Evolutionary conservation across 345 rosid species (phyloP).

Genomic region (Eucalyptus shirleyi): DNA sequence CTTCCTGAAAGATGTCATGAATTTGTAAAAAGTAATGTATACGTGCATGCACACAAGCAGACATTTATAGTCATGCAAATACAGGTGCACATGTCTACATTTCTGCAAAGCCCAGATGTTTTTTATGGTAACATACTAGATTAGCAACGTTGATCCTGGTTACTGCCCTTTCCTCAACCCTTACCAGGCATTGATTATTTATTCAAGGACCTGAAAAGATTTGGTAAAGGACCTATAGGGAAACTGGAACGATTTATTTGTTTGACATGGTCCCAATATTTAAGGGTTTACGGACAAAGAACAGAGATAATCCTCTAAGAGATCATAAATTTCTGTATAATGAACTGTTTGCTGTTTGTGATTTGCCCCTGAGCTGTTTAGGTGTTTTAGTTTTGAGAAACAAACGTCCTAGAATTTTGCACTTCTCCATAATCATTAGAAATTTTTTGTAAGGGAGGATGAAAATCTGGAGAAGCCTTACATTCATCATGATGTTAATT

Average conservation of each 20-base stretch:
- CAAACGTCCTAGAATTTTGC: not conserved
- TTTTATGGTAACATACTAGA: not conserved
- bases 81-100: not conserved
- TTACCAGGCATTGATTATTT: not conserved
- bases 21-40: not conserved
- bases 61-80: not conserved
- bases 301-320: not conserved
- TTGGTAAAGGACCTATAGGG: not conserved
- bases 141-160: not conserved
- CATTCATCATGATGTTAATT: not conserved
- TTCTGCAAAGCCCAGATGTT: not conserved
- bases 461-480: not conserved
- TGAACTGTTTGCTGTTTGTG: not conserved
- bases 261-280: not conserved
- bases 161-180: not conserved
- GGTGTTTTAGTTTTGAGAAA: not conserved
- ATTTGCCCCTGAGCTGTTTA: not conserved
- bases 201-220: not conserved
- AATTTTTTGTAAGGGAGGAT: not conserved
- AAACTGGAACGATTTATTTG: not conserved
- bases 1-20: not conserved
- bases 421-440: not conserved
- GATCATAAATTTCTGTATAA: not conserved
- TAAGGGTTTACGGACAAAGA: not conserved
- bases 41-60: not conserved